Percentiles rank a stretch among this genome's conserved stretches.
Evolutionary conservation across 306 rosid species (phyloP).

Genomic region (Carpinus viminea): DNA sequence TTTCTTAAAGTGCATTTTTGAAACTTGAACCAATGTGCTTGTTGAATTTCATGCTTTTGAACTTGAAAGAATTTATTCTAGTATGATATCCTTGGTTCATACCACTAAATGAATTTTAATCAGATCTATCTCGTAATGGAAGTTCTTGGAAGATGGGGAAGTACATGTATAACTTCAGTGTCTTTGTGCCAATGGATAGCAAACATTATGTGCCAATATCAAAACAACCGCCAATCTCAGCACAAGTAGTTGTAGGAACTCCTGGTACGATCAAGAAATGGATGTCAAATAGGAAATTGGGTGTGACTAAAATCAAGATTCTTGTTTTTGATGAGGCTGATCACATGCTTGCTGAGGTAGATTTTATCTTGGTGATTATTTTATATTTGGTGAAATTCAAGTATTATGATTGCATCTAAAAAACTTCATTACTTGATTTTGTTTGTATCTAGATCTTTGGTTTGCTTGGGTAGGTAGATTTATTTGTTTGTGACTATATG

Average conservation of each 20-base stretch:
- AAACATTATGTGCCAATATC: conserved; percentile 31
- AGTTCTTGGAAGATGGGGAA: conserved; percentile 87
- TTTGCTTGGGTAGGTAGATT: not conserved
- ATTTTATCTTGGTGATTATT: not conserved
- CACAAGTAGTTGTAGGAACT: conserved; percentile 89
- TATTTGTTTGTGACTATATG: too few relatives aligned
- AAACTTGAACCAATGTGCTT: not conserved
- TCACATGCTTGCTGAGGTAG: conserved; percentile 81
- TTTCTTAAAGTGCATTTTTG: not conserved
- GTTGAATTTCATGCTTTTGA: not conserved
- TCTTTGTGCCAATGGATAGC: conserved; percentile 62
- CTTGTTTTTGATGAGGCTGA: conserved; percentile 97
- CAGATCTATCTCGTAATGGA: conserved; percentile 43
- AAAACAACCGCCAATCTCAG: conserved; percentile 55
- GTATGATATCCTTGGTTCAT: not conserved
- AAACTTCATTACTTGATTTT: not conserved
- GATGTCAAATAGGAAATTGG: conserved; percentile 60
- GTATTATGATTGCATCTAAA: not conserved
- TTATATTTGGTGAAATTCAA: not conserved
- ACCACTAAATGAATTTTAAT: not conserved
- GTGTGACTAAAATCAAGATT: conserved; percentile 48
- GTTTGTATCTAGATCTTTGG: not conserved
- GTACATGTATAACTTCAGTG: conserved; percentile 75
- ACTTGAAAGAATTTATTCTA: not conserved
- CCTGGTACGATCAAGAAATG: conserved; percentile 84